These are phyloP conservation scores for Penicillium sp. DNA, from an alignment of 2,329 filamentous ascomycete genomes.

Conservation along the genomic window DNA sequence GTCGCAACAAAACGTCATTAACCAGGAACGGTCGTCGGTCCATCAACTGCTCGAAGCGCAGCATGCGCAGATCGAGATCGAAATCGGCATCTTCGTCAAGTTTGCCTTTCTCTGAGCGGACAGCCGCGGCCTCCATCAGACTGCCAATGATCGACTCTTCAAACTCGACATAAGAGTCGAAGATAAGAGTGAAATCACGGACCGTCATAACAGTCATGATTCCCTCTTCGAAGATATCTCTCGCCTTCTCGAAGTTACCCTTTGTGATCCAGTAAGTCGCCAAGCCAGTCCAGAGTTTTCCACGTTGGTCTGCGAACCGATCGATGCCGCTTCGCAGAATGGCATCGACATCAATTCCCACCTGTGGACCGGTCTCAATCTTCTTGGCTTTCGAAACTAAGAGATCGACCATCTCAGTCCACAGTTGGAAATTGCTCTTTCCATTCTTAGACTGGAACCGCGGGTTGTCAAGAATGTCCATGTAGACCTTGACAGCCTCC, in stretches of 20 bases:
- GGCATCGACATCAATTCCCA: conserved; percentile 82
- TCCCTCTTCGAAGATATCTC: conserved; percentile 93
- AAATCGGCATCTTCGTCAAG: conserved; percentile 83
- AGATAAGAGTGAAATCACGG: conserved; percentile 92
- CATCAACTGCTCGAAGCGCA: conserved; percentile 98
- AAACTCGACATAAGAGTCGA: conserved; percentile 94
- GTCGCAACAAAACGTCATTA: conserved; percentile 90
- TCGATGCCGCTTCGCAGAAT: conserved; percentile 91
- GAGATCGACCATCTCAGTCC: conserved; percentile 96
- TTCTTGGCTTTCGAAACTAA: conserved; percentile 87
- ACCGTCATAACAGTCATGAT: conserved; percentile 99
- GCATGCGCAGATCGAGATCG: conserved; percentile 93
- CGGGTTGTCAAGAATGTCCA: conserved; percentile 85
- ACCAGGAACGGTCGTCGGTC: conserved; percentile 92
- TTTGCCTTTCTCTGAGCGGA: conserved; percentile 73
- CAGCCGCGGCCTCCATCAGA: conserved; percentile 83
- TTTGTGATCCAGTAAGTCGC: conserved; percentile 96
- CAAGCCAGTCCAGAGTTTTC: conserved; percentile 90
- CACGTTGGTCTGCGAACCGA: conserved; percentile 88
- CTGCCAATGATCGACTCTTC: conserved; percentile 92
- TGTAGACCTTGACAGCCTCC: conserved; percentile 87
- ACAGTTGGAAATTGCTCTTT: conserved; percentile 93
- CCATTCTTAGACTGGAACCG: conserved; percentile 89
- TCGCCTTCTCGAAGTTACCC: conserved; percentile 86
- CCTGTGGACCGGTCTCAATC: conserved; percentile 75